Evolutionary conservation across 106 monocot species (phyloP).

Genomic region (Apostasia ramifera): DNA sequence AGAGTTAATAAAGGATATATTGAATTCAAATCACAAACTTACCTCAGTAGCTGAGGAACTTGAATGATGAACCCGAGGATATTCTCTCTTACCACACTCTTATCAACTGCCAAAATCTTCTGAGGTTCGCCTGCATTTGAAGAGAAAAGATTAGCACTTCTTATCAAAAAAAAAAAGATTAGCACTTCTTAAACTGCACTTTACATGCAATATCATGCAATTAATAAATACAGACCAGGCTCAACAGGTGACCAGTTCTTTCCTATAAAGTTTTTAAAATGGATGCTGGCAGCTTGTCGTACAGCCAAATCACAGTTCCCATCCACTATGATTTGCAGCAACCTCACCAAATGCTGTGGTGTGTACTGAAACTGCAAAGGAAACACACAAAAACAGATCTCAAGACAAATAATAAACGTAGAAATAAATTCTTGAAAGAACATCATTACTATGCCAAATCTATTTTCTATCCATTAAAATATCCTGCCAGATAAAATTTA

Average conservation of each 20-base stretch:
- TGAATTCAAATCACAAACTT: not conserved
- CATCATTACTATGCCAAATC: too few relatives aligned
- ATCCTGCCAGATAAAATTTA: too few relatives aligned
- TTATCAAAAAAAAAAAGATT: not conserved
- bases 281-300: conserved; percentile 94
- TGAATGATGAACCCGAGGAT: conserved; percentile 73
- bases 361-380: conserved; percentile 64
- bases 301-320: conserved; percentile 65
- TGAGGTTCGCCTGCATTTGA: conserved; percentile 38
- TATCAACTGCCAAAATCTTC: conserved; percentile 66
- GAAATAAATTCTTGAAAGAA: too few relatives aligned
- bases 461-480: too few relatives aligned
- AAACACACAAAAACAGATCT: too few relatives aligned
- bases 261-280: conserved; percentile 93
- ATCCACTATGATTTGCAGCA: conserved; percentile 81
- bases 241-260: conserved; percentile 90
- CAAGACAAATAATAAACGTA: too few relatives aligned
- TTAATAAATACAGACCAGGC: conserved; percentile 25
- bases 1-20: too few relatives aligned
- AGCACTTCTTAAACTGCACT: not conserved
- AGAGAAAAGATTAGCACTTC: too few relatives aligned
- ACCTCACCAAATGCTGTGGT: conserved; percentile 79
- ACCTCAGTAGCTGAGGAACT: conserved; percentile 85
- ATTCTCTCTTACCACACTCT: conserved; percentile 63
- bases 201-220: not conserved